Percentiles rank a stretch among this genome's conserved stretches.
These are phyloP conservation scores for Miscanthus sacchariflorus DNA, from an alignment of 202 grass and related monocot species.

Conservation along the genomic window DNA sequence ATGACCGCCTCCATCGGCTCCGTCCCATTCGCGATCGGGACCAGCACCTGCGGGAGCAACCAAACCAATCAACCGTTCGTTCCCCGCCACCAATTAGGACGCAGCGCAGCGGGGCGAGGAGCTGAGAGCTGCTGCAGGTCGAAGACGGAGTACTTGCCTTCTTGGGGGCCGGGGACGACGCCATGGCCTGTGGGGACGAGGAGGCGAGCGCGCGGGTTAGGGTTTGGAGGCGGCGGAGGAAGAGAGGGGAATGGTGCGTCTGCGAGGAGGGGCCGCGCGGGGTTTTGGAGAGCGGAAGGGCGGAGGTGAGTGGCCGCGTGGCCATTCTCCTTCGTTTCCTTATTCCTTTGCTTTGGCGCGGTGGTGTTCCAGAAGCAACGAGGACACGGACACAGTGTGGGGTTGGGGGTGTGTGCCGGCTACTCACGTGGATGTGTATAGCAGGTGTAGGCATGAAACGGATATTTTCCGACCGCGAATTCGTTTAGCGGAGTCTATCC, in stretches of 20 bases:
- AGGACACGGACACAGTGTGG: background rate
- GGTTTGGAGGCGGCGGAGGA: conserved; percentile 47
- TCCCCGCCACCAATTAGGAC: background rate
- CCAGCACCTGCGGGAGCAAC: conserved; percentile 63
- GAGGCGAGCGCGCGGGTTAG: conserved; percentile 51
- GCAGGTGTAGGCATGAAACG: too few species aligned
- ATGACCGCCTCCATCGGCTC: conserved; percentile 89
- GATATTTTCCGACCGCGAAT: too few species aligned
- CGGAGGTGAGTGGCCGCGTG: conserved; percentile 57
- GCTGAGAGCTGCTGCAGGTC: background rate
- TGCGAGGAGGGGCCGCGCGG: background rate
- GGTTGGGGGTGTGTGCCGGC: too few species aligned
- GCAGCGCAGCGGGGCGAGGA: background rate
- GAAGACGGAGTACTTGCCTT: conserved; percentile 22
- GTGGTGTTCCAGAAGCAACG: conserved; percentile 41
- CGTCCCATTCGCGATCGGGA: conserved; percentile 84
- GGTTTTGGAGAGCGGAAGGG: conserved; percentile 37
- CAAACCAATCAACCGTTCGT: background rate
- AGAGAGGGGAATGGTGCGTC: conserved; percentile 3
- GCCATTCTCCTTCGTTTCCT: conserved; percentile 41
- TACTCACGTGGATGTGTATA: too few species aligned
- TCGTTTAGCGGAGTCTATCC: too few species aligned
- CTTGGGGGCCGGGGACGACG: conserved; percentile 48
- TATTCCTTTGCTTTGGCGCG: background rate
- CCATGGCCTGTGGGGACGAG: conserved; percentile 52